phyloP scores from a whole-genome alignment of 106 monocot species.

The Posidonia australis region DNA sequence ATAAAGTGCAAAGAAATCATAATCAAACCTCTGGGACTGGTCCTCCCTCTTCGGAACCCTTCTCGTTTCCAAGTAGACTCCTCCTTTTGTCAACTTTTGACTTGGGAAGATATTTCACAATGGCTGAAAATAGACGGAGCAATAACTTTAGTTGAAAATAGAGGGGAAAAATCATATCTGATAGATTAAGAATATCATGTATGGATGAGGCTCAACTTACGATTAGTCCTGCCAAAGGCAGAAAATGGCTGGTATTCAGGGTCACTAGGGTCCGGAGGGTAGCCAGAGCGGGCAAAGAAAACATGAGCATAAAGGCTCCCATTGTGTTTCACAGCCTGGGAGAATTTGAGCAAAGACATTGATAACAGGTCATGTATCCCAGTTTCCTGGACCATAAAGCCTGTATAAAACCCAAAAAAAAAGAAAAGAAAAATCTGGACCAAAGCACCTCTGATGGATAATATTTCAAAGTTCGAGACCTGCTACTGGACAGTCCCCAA shows the following conservation, averaged over 20 bases:
- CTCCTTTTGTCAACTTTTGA: constrained; percentile 64
- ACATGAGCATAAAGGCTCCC: constrained; percentile 87
- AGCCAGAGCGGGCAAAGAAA: constrained; percentile 96
- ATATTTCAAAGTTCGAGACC: constrained; percentile 52
- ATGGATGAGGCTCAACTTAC: constrained; percentile 22
- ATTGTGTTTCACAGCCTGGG: constrained; percentile 77
- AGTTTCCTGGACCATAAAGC: neutral
- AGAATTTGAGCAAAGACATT: constrained; percentile 1
- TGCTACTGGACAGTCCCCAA: constrained; percentile 64
- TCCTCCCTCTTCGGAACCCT: constrained; percentile 26
- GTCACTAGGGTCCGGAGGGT: constrained; percentile 87
- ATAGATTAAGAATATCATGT: neutral
- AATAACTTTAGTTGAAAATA: neutral
- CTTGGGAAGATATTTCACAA: constrained; percentile 74
- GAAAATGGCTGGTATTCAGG: constrained; percentile 66
- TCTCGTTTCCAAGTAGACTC: constrained; percentile 52
- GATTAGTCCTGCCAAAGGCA: constrained; percentile 65
- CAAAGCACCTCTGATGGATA: constrained; percentile 74
- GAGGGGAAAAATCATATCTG: neutral
- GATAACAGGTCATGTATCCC: neutral
- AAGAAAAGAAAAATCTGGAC: neutral
- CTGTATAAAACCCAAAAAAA: neutral
- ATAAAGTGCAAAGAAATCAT: neutral
- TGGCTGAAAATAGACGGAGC: constrained; percentile 36
- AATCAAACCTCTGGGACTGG: constrained; percentile 34